Evolutionary conservation across 805 yeast species (phyloP), one percentile per base, ranked within the genome.

Genomic region (Candida loeiensis): DNA sequence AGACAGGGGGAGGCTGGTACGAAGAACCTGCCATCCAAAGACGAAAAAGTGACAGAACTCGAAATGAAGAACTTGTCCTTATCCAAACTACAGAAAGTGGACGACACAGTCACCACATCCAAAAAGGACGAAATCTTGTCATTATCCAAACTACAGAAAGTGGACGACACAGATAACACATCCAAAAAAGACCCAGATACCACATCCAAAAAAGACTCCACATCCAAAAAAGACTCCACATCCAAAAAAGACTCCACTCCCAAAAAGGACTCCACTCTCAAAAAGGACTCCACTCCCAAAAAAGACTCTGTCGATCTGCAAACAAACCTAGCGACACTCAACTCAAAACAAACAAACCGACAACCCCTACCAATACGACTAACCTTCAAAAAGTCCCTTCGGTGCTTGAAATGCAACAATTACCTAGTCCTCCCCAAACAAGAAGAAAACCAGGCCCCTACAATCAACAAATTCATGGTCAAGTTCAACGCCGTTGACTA

Each of bases 401-500:
- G 51, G 18, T 69, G 74, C 44, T 32, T 41, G 33, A 46, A 46
- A 12, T 69, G 74, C 46, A 51, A 51, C 37, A 54, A 59, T 1
- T 34, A 40, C 12, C 43, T 68, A 14, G 37, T 54, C 20, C 36
- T 45, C 13, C 71, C 70, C 2, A 50, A 52, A 2, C 43, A 48
- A 1, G 65, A 59, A 17, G 45, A 57, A 6, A 44, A 18, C 54
- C 58, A 46, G 50, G 58, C 45, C 4, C 51, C 51, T 17, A 47
- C 51, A 1, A 32, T 43, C 28, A 40, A 47, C 40, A 67, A 67
- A 38, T 58, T 54, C 39, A 34, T 50, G 14, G 46, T 51, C 13
- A 62, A 59, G 37, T 63, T 56, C 47, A 55, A 59, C 36, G 70
- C 71, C 2, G 42, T 55, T 5, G 72, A 68, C 27, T 55, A 51